A percentile compares a stretch with the other conserved stretches of the same genome.
These are phyloP conservation scores for Plantago elongata DNA, from an alignment of 257 asterid species.

Conservation along the genomic window DNA sequence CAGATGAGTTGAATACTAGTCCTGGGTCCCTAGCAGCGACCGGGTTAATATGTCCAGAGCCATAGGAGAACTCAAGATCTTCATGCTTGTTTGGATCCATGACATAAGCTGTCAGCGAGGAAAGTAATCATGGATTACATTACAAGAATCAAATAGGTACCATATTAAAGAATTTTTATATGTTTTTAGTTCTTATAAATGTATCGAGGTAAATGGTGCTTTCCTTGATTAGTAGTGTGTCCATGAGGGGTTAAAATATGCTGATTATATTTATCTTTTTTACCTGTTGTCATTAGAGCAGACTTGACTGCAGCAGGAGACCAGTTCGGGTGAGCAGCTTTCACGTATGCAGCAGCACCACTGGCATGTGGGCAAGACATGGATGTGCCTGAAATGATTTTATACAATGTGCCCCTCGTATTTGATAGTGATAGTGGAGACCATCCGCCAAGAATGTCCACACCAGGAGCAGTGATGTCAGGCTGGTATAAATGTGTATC, in stretches of 20 bases:
- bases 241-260: neutral
- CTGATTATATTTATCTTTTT: neutral
- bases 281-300: constrained; percentile 46
- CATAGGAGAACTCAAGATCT: constrained; percentile 26
- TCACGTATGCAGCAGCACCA: constrained; percentile 40
- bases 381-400: constrained; percentile 41
- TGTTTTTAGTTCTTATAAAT: neutral
- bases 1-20: constrained; percentile 26
- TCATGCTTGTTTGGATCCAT: constrained; percentile 25
- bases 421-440: constrained; percentile 30
- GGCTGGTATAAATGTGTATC: constrained; percentile 15
- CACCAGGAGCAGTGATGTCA: constrained; percentile 33
- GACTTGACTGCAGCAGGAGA: constrained; percentile 51
- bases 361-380: constrained; percentile 44
- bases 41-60: constrained; percentile 31
- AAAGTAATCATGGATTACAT: neutral
- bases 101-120: constrained; percentile 16
- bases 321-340: constrained; percentile 42
- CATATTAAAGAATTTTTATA: neutral
- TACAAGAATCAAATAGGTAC: neutral
- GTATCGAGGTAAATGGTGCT: no score
- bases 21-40: constrained; percentile 26
- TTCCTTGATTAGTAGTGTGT: neutral
- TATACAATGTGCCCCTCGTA: constrained; percentile 22
- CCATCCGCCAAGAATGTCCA: constrained; percentile 33